Percentiles rank a stretch among this genome's conserved stretches.
Conservation (phyloP, 2,329 filamentous ascomycete genomes). For the Fusarium hostae region DNA sequence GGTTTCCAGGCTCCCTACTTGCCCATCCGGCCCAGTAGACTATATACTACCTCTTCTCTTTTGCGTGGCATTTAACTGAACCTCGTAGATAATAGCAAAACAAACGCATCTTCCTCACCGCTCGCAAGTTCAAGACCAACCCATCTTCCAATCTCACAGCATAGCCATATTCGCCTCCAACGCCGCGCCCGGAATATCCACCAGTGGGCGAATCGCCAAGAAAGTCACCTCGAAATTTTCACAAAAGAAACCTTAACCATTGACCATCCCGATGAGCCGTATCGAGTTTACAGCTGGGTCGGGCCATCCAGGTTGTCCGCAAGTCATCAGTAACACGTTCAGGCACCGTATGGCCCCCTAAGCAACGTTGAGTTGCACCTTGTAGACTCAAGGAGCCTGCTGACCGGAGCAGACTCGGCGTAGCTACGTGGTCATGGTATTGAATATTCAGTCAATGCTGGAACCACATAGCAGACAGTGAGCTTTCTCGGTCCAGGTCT, state of each 20-base stretch:
- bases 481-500: slow-evolving; percentile 63
- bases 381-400: slow-evolving; percentile 18
- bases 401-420: slow-evolving; percentile 12
- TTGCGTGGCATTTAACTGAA: neutral
- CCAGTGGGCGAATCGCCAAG: slow-evolving; percentile 40
- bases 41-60: neutral
- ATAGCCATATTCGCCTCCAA: slow-evolving; percentile 43
- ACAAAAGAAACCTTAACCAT: slow-evolving; percentile 35
- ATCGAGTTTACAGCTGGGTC: slow-evolving; percentile 2
- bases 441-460: slow-evolving; percentile 55
- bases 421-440: neutral
- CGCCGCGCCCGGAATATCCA: slow-evolving; percentile 45
- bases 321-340: slow-evolving; percentile 3
- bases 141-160: slow-evolving; percentile 35
- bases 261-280: slow-evolving; percentile 11
- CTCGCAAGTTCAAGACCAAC: slow-evolving; percentile 30
- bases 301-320: neutral
- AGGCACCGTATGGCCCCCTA: neutral
- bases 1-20: neutral
- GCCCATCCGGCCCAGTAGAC: neutral
- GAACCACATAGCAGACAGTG: slow-evolving; percentile 62
- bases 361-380: slow-evolving; percentile 10
- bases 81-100: slow-evolving; percentile 15
- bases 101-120: slow-evolving; percentile 13
- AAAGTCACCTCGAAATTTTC: slow-evolving; percentile 37